These are phyloP conservation scores for Straminergon stramineum DNA, from an alignment of 225 moss, liverwort and hornwort genomes.

Conservation along the genomic window DNA sequence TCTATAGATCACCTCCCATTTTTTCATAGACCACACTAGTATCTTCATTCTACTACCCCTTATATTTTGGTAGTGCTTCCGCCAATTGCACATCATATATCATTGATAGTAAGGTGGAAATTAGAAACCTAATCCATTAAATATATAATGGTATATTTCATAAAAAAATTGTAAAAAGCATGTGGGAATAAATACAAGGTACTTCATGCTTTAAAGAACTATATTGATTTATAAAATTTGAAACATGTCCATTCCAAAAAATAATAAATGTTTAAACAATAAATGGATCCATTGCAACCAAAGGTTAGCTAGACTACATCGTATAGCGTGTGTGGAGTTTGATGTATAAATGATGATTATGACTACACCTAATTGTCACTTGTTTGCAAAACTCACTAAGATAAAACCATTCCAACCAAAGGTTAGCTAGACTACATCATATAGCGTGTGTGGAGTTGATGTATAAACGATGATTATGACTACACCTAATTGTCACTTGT, in stretches of 20 bases:
- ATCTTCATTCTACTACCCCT: too few species aligned
- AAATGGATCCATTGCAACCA: neutral
- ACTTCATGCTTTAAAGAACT: neutral
- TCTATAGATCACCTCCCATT: too few species aligned
- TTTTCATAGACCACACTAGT: too few species aligned
- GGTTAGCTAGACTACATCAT: neutral
- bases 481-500: neutral
- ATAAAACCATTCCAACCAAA: neutral
- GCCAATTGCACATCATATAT: neutral
- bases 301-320: neutral
- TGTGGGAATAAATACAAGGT: neutral
- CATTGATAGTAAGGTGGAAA: neutral
- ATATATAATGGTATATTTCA: accelerated
- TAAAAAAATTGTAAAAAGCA: neutral
- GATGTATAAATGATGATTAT: too few species aligned
- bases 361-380: neutral
- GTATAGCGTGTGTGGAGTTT: too few species aligned
- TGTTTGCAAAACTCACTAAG: neutral
- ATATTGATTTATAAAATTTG: neutral
- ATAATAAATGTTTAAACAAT: neutral
- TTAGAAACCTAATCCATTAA: neutral
- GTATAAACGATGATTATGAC: too few species aligned
- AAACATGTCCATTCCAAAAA: neutral
- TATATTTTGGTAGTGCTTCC: too few species aligned
- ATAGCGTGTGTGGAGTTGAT: too few species aligned